phyloP scores from a whole-genome alignment of 2,329 filamentous ascomycete genomes.

The Cyphellophora attinorum region DNA sequence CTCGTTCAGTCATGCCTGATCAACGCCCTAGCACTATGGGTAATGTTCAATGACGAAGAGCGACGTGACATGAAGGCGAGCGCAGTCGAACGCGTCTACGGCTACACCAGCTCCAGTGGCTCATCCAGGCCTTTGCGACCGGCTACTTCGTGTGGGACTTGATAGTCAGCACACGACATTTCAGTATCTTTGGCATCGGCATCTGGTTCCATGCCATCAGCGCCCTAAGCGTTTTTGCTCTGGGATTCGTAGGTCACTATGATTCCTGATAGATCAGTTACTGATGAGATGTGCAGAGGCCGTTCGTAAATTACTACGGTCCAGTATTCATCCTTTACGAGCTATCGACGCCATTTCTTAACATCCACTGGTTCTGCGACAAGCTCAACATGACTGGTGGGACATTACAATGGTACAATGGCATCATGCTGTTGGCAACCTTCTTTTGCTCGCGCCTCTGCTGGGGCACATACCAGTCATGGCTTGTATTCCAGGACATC shows the following conservation, averaged over 20 bases:
- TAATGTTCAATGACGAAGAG: slow-evolving; percentile 48
- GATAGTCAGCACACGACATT: slow-evolving; percentile 44
- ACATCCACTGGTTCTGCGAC: slow-evolving; percentile 63
- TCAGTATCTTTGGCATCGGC: slow-evolving; percentile 51
- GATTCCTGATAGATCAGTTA: slow-evolving; percentile 1
- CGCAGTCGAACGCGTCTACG: slow-evolving; percentile 43
- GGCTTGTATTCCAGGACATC: slow-evolving; percentile 51
- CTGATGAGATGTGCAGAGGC: slow-evolving; percentile 37
- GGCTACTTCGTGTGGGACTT: slow-evolving; percentile 60
- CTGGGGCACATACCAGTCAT: slow-evolving; percentile 53
- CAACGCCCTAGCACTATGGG: slow-evolving; percentile 46
- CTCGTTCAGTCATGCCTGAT: slow-evolving; percentile 51
- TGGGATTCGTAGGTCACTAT: slow-evolving; percentile 51
- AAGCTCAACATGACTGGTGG: slow-evolving; percentile 57
- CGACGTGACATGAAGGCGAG: slow-evolving; percentile 41
- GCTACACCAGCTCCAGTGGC: slow-evolving; percentile 51
- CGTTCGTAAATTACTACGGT: slow-evolving; percentile 57
- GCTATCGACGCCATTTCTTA: slow-evolving; percentile 56
- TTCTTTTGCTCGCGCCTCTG: slow-evolving; percentile 55
- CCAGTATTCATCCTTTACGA: slow-evolving; percentile 60
- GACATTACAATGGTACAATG: slow-evolving; percentile 53
- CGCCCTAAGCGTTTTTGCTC: slow-evolving; percentile 50
- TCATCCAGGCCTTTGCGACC: slow-evolving; percentile 51
- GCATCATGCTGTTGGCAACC: slow-evolving; percentile 46
- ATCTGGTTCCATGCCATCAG: slow-evolving; percentile 54